Base-by-base conservation (phyloP, 179 eudicot genomes). In the Spinacia oleracea region DNA sequence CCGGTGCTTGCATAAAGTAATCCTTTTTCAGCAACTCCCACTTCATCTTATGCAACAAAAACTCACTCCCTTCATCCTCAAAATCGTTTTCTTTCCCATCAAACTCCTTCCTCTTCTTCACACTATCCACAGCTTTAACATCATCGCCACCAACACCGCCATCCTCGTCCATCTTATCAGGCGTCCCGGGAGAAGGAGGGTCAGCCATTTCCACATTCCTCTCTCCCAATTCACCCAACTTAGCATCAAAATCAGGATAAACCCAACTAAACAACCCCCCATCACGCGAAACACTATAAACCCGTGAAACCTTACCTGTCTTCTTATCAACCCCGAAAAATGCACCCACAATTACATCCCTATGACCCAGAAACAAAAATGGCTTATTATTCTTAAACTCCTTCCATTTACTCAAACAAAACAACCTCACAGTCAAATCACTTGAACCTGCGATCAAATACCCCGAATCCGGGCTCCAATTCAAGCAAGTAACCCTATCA, bases 1-100 rank as follows among this genome's bases (percentile, higher is more conserved):
- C 91, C 3, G 97, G 91, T 7, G 98, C 90, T 82, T 96, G 99
- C 92, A 86, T 91, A 79, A 92, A 96, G 63, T 80, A 96, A 76
- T 93, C 89, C 88, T 93, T 96, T 76, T 90, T 91, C 79, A 90
- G 75, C 89, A 96, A 81, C 81, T 86, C 90, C 99, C 99, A 96
- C 79, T 90, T 96, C 55, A 84, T 73, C 74, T 58, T 82, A 62
- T 93, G 95, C 89, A 95, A 76, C 23, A 85, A 81, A 77, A 65
- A 12, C 76, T 78, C 86, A 59, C 72, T 65, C 31, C 64, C 86
- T 42, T 78, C 90, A 29, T 75, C 80, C 77, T 74, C 89, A 81
- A 86, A 78, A 70, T 55, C 70, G 60, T 35, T 58, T 56, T 58
- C 87, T 72, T 72, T 78, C 35, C 83, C 89, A 67, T 84, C 93